Percentiles rank a stretch among this genome's conserved stretches.
These are phyloP conservation scores for Boletus pseudopeckii DNA, from an alignment of 768 basidiomycete species.

Conservation along the genomic window DNA sequence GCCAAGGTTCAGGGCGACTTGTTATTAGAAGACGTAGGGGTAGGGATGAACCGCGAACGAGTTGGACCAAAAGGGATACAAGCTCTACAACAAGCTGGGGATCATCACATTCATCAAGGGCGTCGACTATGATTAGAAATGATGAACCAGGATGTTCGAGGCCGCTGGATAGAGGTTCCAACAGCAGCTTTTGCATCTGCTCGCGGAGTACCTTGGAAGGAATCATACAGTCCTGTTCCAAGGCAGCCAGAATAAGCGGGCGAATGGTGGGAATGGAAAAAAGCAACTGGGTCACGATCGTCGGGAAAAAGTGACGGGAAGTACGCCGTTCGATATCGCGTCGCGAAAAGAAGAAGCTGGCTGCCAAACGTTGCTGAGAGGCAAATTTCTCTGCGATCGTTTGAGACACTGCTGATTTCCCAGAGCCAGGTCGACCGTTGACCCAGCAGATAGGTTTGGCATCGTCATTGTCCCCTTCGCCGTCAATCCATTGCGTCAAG, in stretches of 20 bases:
- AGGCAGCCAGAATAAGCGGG: constrained; percentile 8
- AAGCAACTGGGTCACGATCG: constrained; percentile 31
- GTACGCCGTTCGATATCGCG: constrained; percentile 18
- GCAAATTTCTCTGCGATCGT: constrained; percentile 22
- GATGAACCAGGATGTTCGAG: constrained; percentile 1
- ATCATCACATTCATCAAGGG: constrained; percentile 25
- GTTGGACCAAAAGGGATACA: constrained; percentile 18
- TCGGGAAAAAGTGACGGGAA: constrained; percentile 24
- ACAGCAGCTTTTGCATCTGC: constrained; percentile 23
- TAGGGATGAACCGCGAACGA: constrained; percentile 7
- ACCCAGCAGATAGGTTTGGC: constrained; percentile 17
- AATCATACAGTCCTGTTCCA: constrained; percentile 20
- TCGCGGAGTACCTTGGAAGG: constrained; percentile 20
- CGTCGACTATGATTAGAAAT: constrained; percentile 19
- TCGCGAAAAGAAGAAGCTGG: constrained; percentile 34
- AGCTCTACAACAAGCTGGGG: constrained; percentile 21
- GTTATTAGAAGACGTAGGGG: constrained; percentile 26
- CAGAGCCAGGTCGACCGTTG: constrained; percentile 18
- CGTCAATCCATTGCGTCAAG: constrained; percentile 7
- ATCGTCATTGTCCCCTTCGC: neutral
- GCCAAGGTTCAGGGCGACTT: constrained; percentile 15
- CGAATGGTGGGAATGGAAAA: constrained; percentile 13
- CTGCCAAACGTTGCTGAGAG: constrained; percentile 21
- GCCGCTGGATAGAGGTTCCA: constrained; percentile 15
- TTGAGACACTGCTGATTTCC: constrained; percentile 25